Base-by-base conservation (phyloP, 257 asterid genomes). In the Petrea volubilis region DNA sequence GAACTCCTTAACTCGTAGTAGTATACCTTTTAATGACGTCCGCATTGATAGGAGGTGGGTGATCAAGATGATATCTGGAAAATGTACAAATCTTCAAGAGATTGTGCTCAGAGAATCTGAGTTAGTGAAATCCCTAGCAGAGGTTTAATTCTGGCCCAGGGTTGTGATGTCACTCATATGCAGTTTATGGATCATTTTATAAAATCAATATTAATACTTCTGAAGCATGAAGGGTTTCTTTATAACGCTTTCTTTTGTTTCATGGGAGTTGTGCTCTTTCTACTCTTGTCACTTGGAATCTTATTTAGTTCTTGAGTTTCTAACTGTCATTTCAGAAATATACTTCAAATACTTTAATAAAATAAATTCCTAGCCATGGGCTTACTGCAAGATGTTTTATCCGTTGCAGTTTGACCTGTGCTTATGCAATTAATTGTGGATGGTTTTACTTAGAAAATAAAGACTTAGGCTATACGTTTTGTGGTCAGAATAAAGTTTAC, bases 41-140 rank as follows among this genome's bases (percentile, higher is more conserved):
- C 64, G 67, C 70, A 62, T 76, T 83, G 74, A 57, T 80, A 92
- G 99, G 96, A 90, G 97, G 81, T 94, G 97, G 97, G 98, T 77
- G 81, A 86, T 91, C 95, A 94, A 86, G 93, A 84, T 82, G 86
- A 77, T 91, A 74, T 90, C 95, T 52, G 95, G 82, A 74, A 89
- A 76, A 52, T 68, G 66, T 80, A 68, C 87, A 71, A 76, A 83
- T 81, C 76, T 92, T 64, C 86, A 79, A 83, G 89, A 86, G 81
- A 88, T 84, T 52, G 85, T 91, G 79, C 88, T 69, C 72, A 90
- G 79, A 80, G 99, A 94, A 81, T 89, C 92, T 21, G 86, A 82
- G 78, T 64, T 89, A 38, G 97, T 91, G 81, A 85, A 89, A 83
- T 80, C 69, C 66, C 74, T 91, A 50, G 92, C 95, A 44, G 98